Conservation (phyloP, 2,329 filamentous ascomycete species). For the Immersiporthe knoxdaviesiana region DNA sequence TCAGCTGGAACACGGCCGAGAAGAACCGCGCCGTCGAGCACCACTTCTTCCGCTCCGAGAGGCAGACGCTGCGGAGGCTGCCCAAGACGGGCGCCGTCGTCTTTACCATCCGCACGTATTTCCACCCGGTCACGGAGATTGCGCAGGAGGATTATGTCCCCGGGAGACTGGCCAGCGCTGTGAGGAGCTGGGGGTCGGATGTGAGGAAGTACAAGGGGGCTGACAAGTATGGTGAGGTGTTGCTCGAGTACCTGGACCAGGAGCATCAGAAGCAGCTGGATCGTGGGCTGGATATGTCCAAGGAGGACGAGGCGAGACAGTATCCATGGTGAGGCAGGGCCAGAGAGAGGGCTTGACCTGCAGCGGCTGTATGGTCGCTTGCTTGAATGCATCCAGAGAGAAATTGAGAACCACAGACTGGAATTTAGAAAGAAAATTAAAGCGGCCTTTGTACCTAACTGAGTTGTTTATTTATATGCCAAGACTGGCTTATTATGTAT, state of each 20-base stretch:
- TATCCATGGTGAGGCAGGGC: slow-evolving; percentile 61
- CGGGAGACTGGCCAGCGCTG: slow-evolving; percentile 73
- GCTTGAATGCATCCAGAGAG: not conserved
- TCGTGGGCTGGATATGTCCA: slow-evolving; percentile 64
- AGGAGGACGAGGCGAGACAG: slow-evolving; percentile 60
- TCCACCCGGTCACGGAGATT: slow-evolving; percentile 71
- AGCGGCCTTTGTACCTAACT: not conserved
- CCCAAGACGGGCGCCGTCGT: slow-evolving; percentile 62
- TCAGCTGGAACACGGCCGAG: slow-evolving; percentile 76
- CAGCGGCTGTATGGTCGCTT: no score
- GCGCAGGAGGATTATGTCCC: slow-evolving; percentile 75
- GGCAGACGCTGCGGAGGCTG: slow-evolving; percentile 69
- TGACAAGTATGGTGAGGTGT: slow-evolving; percentile 71
- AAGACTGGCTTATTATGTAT: no score
- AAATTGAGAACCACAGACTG: not conserved
- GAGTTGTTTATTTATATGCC: not conserved
- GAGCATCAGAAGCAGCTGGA: slow-evolving; percentile 75
- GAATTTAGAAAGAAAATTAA: not conserved
- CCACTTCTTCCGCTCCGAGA: slow-evolving; percentile 77
- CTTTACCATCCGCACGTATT: slow-evolving; percentile 83
- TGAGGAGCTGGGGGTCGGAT: slow-evolving; percentile 81
- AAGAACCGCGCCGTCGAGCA: slow-evolving; percentile 73
- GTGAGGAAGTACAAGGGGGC: slow-evolving; percentile 78
- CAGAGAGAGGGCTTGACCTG: not conserved
- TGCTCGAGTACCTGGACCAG: slow-evolving; percentile 75